phyloP scores from a whole-genome alignment of 2,329 filamentous ascomycete genomes.

The Bimuria novae-zelandiae region DNA sequence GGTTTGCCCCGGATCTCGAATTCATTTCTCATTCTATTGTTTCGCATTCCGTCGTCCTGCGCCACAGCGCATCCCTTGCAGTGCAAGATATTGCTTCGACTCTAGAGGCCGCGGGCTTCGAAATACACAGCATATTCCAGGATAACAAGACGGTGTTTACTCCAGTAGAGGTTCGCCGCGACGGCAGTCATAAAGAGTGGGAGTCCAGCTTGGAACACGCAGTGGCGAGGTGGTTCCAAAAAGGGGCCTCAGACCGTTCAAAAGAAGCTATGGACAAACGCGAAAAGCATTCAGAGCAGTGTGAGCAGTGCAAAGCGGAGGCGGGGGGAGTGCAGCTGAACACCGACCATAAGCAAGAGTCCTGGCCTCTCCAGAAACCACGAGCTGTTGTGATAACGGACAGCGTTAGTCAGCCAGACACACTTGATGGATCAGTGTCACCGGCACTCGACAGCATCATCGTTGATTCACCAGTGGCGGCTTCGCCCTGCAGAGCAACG shows the following conservation, averaged over 20 bases:
- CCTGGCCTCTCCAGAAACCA: constrained; percentile 18
- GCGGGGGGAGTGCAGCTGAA: constrained; percentile 28
- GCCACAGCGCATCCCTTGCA: constrained; percentile 54
- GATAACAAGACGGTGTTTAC: constrained; percentile 23
- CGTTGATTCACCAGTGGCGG: constrained; percentile 13
- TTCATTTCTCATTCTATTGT: constrained; percentile 73
- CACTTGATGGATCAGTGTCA: constrained; percentile 14
- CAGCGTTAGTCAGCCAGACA: constrained; percentile 19
- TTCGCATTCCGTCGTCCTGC: constrained; percentile 69
- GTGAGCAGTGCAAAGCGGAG: constrained; percentile 42
- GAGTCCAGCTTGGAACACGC: constrained; percentile 43
- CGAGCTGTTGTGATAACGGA: constrained; percentile 17
- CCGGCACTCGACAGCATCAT: constrained; percentile 19
- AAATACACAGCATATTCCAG: constrained; percentile 57
- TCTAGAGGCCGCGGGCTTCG: constrained; percentile 64
- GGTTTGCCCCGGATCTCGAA: constrained; percentile 53
- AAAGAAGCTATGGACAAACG: constrained; percentile 35
- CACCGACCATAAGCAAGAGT: constrained; percentile 10
- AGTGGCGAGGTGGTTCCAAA: constrained; percentile 34
- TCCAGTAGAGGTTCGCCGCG: constrained; percentile 21
- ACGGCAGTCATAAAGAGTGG: constrained; percentile 32
- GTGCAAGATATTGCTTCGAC: constrained; percentile 49
- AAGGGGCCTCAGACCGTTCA: constrained; percentile 10
- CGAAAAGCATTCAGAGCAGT: constrained; percentile 39
- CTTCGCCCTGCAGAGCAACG: constrained; percentile 41